phyloP scores from a whole-genome alignment of 2,329 filamentous ascomycete genomes.

The Pseudocercospora fuligena region DNA sequence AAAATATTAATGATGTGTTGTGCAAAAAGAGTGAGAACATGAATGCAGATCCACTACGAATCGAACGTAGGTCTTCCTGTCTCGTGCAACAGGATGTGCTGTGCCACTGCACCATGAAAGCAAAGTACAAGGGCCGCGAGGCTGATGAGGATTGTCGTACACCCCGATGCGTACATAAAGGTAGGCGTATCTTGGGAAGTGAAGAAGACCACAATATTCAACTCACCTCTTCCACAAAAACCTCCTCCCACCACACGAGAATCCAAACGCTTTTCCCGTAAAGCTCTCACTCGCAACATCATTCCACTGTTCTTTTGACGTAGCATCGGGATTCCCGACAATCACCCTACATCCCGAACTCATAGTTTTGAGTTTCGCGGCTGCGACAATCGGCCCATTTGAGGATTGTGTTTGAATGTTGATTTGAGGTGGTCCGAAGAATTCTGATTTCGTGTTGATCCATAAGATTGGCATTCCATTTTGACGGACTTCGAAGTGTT shows the following conservation, averaged over 20 bases:
- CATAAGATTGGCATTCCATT: constrained; percentile 15
- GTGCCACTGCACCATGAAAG: too few species aligned
- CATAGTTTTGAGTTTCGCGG: constrained; percentile 9
- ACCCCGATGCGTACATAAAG: too few species aligned
- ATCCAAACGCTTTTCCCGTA: constrained; percentile 9
- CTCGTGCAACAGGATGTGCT: too few species aligned
- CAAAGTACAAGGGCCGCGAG: too few species aligned
- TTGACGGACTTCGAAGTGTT: constrained; percentile 17
- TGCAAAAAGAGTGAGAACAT: background rate
- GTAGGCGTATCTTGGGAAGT: too few species aligned
- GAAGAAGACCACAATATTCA: too few species aligned
- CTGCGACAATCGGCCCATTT: constrained; percentile 2
- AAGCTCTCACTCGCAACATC: constrained; percentile 14
- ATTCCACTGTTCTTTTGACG: constrained; percentile 13
- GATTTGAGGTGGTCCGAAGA: constrained; percentile 14
- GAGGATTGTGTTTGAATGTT: constrained; percentile 7
- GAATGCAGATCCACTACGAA: background rate
- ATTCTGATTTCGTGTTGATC: constrained; percentile 8
- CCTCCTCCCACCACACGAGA: constrained; percentile 12
- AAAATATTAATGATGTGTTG: too few species aligned
- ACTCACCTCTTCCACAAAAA: constrained; percentile 20
- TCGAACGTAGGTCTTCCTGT: background rate
- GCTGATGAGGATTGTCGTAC: background rate
- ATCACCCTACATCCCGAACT: constrained; percentile 15
- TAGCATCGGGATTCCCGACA: constrained; percentile 18